phyloP scores from a whole-genome alignment of 345 rosid species.

The Syzygium aromaticum region DNA sequence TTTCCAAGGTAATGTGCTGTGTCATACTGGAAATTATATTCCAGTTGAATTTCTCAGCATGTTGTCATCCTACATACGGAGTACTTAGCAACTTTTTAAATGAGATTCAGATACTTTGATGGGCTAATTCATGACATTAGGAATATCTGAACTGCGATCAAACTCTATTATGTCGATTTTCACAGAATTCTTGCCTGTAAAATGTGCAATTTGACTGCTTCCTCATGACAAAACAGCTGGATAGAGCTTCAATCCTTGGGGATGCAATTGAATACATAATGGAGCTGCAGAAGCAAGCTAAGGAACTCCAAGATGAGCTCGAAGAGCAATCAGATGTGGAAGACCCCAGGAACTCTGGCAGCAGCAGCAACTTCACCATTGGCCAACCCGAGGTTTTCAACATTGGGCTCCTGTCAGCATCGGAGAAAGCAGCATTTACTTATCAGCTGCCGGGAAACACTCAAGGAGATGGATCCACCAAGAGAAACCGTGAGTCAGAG shows the following conservation, averaged over 20 bases:
- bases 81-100: not conserved
- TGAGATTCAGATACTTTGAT: not conserved
- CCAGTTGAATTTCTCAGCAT: not conserved
- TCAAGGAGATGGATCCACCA: slow-evolving; percentile 22
- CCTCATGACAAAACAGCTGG: slow-evolving; percentile 38
- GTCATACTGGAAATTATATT: not conserved
- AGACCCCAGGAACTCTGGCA: slow-evolving; percentile 23
- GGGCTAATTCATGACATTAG: not conserved
- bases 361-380: slow-evolving; percentile 11
- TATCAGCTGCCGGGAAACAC: not conserved
- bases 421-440: slow-evolving; percentile 1
- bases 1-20: slow-evolving; percentile 42
- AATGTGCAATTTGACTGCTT: not conserved
- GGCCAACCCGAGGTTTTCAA: slow-evolving; percentile 19
- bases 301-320: slow-evolving; percentile 84
- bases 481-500: slow-evolving; percentile 39
- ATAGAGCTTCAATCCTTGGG: slow-evolving; percentile 83
- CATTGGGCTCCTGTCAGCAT: slow-evolving; percentile 15
- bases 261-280: slow-evolving; percentile 85
- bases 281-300: slow-evolving; percentile 66
- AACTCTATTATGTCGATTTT: not conserved
- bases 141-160: not conserved
- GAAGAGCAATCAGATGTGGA: slow-evolving; percentile 73
- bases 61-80: not conserved
- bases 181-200: not conserved